These are phyloP conservation scores for Phytopythium mirpurense DNA, from an alignment of 352 stramenopile genomes.

Conservation along the genomic window DNA sequence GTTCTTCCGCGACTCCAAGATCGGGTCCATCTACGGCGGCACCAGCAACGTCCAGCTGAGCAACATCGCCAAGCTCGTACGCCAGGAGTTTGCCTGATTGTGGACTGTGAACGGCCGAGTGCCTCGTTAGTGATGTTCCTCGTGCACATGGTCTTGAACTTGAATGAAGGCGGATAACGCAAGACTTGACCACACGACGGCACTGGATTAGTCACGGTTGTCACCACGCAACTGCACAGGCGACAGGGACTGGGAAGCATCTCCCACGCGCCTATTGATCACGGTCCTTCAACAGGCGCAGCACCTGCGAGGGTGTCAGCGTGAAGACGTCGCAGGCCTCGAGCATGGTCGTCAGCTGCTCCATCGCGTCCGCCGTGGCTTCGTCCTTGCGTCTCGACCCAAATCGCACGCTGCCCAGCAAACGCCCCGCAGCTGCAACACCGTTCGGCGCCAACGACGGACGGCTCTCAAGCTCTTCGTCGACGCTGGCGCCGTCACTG, in stretches of 20 bases:
- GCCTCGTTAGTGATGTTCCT: too few relatives aligned
- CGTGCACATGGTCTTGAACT: too few relatives aligned
- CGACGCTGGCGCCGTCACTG: slow-evolving; percentile 1
- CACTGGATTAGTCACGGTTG: neutral
- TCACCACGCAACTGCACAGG: neutral
- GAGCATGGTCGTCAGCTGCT: slow-evolving; percentile 69
- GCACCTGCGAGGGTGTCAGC: slow-evolving; percentile 41
- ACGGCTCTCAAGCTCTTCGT: neutral
- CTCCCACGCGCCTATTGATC: neutral
- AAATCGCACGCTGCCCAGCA: neutral
- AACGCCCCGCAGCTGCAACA: neutral
- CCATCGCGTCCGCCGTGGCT: slow-evolving; percentile 14
- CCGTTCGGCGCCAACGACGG: neutral
- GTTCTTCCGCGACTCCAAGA: slow-evolving; percentile 97
- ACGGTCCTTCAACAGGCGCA: neutral
- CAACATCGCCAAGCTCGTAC: slow-evolving; percentile 90
- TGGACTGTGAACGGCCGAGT: too few relatives aligned
- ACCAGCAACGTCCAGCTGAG: slow-evolving; percentile 97
- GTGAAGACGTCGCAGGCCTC: slow-evolving; percentile 53
- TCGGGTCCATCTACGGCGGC: slow-evolving; percentile 97
- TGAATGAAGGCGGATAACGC: too few relatives aligned
- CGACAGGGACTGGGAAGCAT: neutral
- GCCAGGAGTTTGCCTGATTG: too few relatives aligned
- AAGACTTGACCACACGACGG: too few relatives aligned
- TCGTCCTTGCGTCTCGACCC: neutral